A percentile compares a stretch with the other conserved stretches of the same genome.
phyloP scores from a whole-genome alignment of 2,329 filamentous ascomycete species.

The Verticillium nonalfalfae region DNA sequence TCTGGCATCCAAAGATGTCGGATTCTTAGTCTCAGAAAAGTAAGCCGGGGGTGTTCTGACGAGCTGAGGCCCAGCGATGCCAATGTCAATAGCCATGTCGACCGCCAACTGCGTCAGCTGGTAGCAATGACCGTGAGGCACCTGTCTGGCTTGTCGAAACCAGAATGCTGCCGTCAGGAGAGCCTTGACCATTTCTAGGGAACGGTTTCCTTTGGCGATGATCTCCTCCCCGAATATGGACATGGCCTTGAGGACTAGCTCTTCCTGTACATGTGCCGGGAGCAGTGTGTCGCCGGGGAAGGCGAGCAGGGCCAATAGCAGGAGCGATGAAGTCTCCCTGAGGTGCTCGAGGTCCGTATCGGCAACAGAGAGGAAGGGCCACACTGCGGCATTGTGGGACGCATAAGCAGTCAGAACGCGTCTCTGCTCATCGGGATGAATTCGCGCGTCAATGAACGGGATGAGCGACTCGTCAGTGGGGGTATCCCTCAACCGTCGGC shows the following conservation, averaged over 20 bases:
- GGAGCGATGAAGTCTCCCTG: background rate
- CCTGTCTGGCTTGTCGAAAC: background rate
- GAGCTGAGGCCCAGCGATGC: background rate
- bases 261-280: background rate
- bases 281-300: background rate
- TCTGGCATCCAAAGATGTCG: background rate
- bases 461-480: background rate
- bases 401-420: background rate
- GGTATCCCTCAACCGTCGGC: background rate
- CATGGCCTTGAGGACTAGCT: background rate
- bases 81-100: conserved; percentile 1
- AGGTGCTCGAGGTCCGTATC: background rate
- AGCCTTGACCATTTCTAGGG: conserved; percentile 1
- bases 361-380: background rate
- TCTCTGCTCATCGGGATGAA: background rate
- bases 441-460: background rate
- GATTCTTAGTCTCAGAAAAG: background rate
- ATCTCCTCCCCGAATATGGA: background rate
- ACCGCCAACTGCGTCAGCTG: background rate
- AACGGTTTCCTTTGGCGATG: background rate
- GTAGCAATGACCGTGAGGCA: background rate
- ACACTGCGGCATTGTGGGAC: background rate
- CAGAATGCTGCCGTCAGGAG: background rate
- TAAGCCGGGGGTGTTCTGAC: background rate
- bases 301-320: background rate